Evolutionary conservation across 179 eudicot genomes (phyloP).

Genomic region (Beta macrorhiza): DNA sequence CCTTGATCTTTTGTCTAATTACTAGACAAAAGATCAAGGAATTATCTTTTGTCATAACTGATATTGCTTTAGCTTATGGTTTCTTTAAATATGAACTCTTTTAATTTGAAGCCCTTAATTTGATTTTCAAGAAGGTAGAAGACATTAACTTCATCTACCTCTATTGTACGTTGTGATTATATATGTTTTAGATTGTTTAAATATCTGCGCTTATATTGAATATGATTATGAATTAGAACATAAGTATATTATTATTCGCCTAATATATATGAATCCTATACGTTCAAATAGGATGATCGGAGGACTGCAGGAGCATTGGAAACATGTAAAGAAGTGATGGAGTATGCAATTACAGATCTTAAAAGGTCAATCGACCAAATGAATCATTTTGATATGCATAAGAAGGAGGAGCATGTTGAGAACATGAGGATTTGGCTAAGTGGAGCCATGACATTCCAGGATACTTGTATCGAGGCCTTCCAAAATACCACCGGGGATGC

Average conservation of each 20-base stretch:
- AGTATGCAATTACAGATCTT: slow-evolving; percentile 44
- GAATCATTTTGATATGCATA: slow-evolving; percentile 24
- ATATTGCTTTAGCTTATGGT: no score
- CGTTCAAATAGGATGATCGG: slow-evolving; percentile 26
- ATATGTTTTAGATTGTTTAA: no score
- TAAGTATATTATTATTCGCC: not conserved
- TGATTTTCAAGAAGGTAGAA: no score
- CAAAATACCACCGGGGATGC: slow-evolving; percentile 45
- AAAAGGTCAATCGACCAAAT: slow-evolving; percentile 31
- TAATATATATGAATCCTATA: not conserved
- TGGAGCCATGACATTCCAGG: slow-evolving; percentile 46
- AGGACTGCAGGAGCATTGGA: slow-evolving; percentile 31
- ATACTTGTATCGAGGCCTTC: slow-evolving; percentile 55
- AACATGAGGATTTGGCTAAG: slow-evolving; percentile 59
- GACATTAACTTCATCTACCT: no score
- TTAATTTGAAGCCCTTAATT: no score
- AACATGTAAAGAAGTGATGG: slow-evolving; percentile 36
- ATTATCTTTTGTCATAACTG: no score
- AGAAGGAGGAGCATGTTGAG: slow-evolving; percentile 21
- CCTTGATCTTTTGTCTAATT: no score
- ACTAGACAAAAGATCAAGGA: no score
- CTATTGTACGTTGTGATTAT: no score
- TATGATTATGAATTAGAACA: no score
- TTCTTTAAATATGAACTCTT: no score
- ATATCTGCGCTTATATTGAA: no score